These are phyloP conservation scores for Microbotryum violaceum DNA, from an alignment of 1,284 basidiomycete species.

Conservation along the genomic window DNA sequence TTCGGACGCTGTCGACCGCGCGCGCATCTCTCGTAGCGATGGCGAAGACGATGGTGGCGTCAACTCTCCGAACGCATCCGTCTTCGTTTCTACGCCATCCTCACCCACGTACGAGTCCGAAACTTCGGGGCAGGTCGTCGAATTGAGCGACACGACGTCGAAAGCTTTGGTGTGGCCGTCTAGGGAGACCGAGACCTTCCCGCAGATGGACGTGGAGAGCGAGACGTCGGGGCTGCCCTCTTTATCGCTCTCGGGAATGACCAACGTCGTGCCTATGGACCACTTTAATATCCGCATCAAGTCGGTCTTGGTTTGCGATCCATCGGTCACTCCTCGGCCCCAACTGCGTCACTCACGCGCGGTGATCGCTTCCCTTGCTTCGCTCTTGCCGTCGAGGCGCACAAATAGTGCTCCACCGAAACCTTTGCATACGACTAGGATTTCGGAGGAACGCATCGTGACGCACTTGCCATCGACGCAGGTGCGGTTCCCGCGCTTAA, in stretches of 20 bases:
- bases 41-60: too few relatives aligned
- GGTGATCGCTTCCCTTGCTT: background rate
- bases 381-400: background rate
- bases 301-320: background rate
- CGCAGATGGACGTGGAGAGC: too few relatives aligned
- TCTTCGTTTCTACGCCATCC: too few relatives aligned
- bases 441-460: slow-evolving; percentile 6
- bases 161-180: too few relatives aligned
- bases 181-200: too few relatives aligned
- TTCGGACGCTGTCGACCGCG: too few relatives aligned
- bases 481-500: slow-evolving; percentile 16
- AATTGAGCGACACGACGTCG: too few relatives aligned
- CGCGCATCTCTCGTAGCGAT: too few relatives aligned
- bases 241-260: slow-evolving; percentile 13
- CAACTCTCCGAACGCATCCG: too few relatives aligned
- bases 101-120: too few relatives aligned
- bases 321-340: background rate
- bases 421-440: background rate
- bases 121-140: too few relatives aligned
- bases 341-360: background rate
- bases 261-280: slow-evolving; percentile 11
- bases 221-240: background rate
- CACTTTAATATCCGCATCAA: slow-evolving; percentile 22
- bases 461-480: slow-evolving; percentile 14
- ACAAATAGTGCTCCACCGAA: background rate